phyloP scores from a whole-genome alignment of 2,329 filamentous ascomycete species.

The Chrysosporium keratinophilum region DNA sequence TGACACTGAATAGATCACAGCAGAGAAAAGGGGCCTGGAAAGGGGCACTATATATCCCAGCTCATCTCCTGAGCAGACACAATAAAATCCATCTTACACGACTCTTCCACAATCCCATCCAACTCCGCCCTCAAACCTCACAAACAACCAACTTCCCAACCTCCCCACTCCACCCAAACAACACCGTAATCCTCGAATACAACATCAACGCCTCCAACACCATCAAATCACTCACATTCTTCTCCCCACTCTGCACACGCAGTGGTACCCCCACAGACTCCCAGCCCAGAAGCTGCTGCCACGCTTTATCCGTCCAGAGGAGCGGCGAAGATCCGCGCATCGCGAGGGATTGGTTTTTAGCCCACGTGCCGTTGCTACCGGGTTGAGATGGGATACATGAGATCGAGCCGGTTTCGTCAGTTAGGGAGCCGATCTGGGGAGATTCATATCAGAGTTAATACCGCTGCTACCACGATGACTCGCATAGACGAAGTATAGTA shows the following conservation, averaged over 20 bases:
- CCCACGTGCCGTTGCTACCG: not conserved
- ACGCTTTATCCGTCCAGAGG: slow-evolving; percentile 36
- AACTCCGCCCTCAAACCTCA: slow-evolving; percentile 10
- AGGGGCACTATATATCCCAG: too few relatives aligned
- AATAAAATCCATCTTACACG: not conserved
- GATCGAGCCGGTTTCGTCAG: slow-evolving; percentile 39
- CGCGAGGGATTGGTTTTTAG: not conserved
- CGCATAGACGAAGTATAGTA: too few relatives aligned
- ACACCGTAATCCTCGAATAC: slow-evolving; percentile 13
- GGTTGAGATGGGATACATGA: slow-evolving; percentile 8
- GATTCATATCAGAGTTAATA: not conserved
- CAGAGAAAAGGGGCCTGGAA: too few relatives aligned
- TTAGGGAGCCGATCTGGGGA: slow-evolving; percentile 16
- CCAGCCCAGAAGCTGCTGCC: slow-evolving; percentile 39
- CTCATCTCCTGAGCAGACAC: too few relatives aligned
- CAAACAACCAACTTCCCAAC: slow-evolving; percentile 14
- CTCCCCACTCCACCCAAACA: slow-evolving; percentile 14
- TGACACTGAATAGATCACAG: too few relatives aligned
- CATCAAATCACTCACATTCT: slow-evolving; percentile 1
- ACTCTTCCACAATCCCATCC: not conserved
- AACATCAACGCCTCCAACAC: slow-evolving; percentile 11
- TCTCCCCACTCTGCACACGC: not conserved
- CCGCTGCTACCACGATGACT: not conserved
- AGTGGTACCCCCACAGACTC: slow-evolving; percentile 28
- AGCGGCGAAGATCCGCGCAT: slow-evolving; percentile 35